These are phyloP conservation scores for Aegilops umbellulata DNA, from an alignment of 176 grass and related monocot species.

Conservation along the genomic window DNA sequence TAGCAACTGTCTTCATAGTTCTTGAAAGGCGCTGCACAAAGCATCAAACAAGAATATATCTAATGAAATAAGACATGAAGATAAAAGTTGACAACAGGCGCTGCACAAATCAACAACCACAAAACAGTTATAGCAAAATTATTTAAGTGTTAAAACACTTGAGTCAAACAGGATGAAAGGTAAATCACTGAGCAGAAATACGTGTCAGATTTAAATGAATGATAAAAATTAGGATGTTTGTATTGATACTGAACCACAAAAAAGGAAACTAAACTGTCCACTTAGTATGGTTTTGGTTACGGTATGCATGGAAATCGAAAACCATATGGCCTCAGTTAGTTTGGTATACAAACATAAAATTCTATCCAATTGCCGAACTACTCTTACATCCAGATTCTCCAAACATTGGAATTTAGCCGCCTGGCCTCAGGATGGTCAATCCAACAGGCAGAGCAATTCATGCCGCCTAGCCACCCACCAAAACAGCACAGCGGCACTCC, in stretches of 20 bases:
- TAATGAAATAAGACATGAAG: not conserved
- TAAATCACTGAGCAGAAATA: not conserved
- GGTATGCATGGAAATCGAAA: not conserved
- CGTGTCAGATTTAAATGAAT: constrained; percentile 4
- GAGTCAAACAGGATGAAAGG: not conserved
- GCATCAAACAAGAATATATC: constrained; percentile 10
- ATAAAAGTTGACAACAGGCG: not conserved
- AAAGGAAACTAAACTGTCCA: not conserved
- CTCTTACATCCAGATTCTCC: not conserved
- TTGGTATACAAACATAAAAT: not conserved
- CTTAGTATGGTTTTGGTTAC: not conserved
- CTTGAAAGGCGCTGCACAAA: constrained; percentile 74
- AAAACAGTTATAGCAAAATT: not conserved
- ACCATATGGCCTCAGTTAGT: not conserved
- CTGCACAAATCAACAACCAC: not conserved
- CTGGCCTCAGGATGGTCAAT: not conserved
- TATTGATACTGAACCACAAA: not conserved
- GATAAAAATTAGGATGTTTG: no score
- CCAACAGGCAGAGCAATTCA: not conserved
- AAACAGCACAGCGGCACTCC: not conserved
- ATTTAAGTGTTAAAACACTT: not conserved
- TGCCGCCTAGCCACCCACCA: not conserved
- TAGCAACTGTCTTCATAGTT: constrained; percentile 63
- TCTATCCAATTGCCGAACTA: not conserved
- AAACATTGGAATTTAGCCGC: not conserved